Base-by-base conservation (phyloP, 108 stramenopile genomes). In the Thalassiosira profunda region DNA sequence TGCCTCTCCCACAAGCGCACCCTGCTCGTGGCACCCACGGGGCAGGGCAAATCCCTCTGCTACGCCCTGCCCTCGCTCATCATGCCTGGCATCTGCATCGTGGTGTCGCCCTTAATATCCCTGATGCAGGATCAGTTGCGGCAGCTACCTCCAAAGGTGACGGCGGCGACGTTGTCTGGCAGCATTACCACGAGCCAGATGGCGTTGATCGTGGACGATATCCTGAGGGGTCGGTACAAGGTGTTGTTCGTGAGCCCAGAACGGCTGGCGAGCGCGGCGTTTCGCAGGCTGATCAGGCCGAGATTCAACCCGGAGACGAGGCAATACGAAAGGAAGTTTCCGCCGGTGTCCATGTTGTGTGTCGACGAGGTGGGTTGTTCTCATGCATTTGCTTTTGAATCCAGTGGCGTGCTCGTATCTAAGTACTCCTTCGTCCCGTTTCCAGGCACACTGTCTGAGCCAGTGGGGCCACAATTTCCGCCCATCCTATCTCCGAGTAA, bases 401-500 rank as follows among this genome's bases (percentile, higher is more conserved):
- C n/a, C n/a, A n/a, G n/a, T n/a, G n/a, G n/a, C n/a, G n/a, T n/a
- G n/a, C n/a, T n/a, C n/a, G n/a, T n/a, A n/a, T n/a, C n/a, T n/a
- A n/a, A n/a, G n/a, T n/a, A n/a, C n/a, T n/a, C n/a, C n/a, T n/a
- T n/a, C n/a, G n/a, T n/a, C n/a, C 36, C 37, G 54, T 75, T 4
- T 63, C 79, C 14, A 70, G 86, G 42, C 81, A 82, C 95, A 94
- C 65, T 89, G 81, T 40, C 67, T 84, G 31, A 86, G 88, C 46
- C 88, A 97, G 62, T 99, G 99, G 99, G 93, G 93, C 8, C 98
- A 99, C 72, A 98, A 99, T 83, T 99, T 99, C 72, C 81, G 99
- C 10, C 97, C 97, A 25, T 92, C 89, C 14, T 98, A 92, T 52
- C 71, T 96, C 43, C 80, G 94, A 40, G 72, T 97, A 11, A 65